Evolutionary conservation across 1,139 yeast species (phyloP).

Genomic region (Barnettozyma hawaiiensis): DNA sequence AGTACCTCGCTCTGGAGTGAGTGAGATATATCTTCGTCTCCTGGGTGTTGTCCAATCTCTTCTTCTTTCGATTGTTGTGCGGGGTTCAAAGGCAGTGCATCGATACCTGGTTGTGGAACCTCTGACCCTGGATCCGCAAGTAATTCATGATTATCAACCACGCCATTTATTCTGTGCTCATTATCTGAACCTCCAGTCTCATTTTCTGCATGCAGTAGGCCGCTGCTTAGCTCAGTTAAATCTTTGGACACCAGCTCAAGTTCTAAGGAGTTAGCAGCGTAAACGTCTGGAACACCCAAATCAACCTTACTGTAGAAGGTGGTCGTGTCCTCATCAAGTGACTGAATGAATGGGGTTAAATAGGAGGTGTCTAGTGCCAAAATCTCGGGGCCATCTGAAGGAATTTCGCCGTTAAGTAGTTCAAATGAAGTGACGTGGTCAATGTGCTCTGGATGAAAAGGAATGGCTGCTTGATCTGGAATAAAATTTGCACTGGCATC

Average conservation of each 20-base stretch:
- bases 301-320: slow-evolving; percentile 7
- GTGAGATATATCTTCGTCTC: neutral
- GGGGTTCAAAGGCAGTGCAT: neutral
- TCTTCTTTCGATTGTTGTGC: neutral
- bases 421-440: slow-evolving; percentile 4
- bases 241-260: slow-evolving; percentile 9
- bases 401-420: neutral
- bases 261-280: neutral
- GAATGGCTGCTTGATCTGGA: neutral
- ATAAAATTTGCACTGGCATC: neutral
- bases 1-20: neutral
- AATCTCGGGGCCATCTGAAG: neutral
- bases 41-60: neutral
- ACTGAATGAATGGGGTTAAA: slow-evolving; percentile 4
- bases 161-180: neutral
- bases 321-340: slow-evolving; percentile 2
- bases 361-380: neutral
- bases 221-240: slow-evolving; percentile 4
- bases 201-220: neutral
- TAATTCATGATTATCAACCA: neutral
- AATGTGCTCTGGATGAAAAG: neutral
- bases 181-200: neutral
- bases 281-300: slow-evolving; percentile 5
- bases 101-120: neutral
- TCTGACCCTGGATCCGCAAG: neutral